Evolutionary conservation across 1,284 basidiomycete genomes (phyloP), one percentile per base, ranked within the genome.

Genomic region (Tetrapyrgos nigripes): DNA sequence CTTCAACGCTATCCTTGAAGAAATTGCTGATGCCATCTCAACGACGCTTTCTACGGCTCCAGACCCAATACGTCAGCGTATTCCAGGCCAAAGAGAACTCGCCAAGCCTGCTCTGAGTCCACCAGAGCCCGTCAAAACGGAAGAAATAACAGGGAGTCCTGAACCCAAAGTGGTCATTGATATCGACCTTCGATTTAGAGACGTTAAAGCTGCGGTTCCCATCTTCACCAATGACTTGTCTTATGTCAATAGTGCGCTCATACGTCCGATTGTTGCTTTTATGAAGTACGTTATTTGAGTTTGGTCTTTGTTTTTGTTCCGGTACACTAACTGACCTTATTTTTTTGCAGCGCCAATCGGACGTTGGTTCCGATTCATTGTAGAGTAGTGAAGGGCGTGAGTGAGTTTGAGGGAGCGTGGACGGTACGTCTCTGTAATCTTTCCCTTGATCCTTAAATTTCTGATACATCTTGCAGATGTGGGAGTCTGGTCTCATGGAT

Each of bases 221-320:
- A 83, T 96, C 45, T 97, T 95, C 76, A 89, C 93, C 28, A 83
- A 81, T 47, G 92, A 96, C 66, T 72, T 99, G 58, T 94, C 92
- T 55, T 94, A 98, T 70, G 91, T 92, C 61, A 97, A 97, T 69
- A 94, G 92, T 70, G 97, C 97, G n/a, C 80, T 99, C 29, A 92
- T 98, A 44, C 79, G 97, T 59, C 97, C 97, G 3, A 98, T 99
- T 63, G 97, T 99, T 4, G 96, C 96, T 0, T 99, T 99, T 71
- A 97, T 99, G 87, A 97, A 97, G 93, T 95, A 66, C 63, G 89
- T 79, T 31, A 50, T 11, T 40, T 44, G 11, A 59, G 1, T 44
- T 26, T 58, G n/a, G 53, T 9, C 14, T 44, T 11, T 50, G 33
- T 50, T 56, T 17, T 33, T 40, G 37, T 43, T 21, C 17, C n/a